Base-by-base conservation (phyloP, 495 filamentous ascomycete species). In the Aspergillus egyptiacus region DNA sequence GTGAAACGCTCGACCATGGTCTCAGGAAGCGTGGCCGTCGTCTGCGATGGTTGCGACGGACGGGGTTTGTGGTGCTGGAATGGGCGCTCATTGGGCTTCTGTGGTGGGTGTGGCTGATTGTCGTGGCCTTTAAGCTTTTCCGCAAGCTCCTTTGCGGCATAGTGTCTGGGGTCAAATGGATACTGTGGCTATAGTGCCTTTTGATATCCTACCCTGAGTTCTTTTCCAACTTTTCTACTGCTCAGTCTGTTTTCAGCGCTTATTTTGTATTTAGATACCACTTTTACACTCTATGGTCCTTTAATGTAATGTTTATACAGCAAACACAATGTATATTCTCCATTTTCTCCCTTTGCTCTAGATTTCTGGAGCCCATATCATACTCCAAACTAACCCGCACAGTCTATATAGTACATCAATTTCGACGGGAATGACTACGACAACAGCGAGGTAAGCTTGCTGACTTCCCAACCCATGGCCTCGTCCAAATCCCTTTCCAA, bases 71-170 rank as follows among this genome's bases (percentile, higher is more conserved):
- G 8, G 67, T 82, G 20, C 74, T 91, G 17, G 87, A 91, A 71
- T 91, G 87, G 87, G 75, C 78, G 23, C 72, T 91, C 18, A 81
- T 91, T 25, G 85, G 80, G 13, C 75, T 87, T 46, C 81, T 91
- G 75, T 91, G 87, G 87, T 86, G 83, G 63, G 83, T 88, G 8
- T 91, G 87, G 87, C 72, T 88, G 43, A 69, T 89, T 36, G 86
- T 91, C 14, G 82, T 87, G 74, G 73, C 82, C 10, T 71, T 82
- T 42, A 73, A 85, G 48, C 49, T 87, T 17, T 54, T 84, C 1
- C 68, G 82, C 23, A 81, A 82, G 14, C 54, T 81, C 10, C 72
- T 83, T 22, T 74, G 73, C 31, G 84, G 80, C 3, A 57, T 79
- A 6, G 62, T 82, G 3, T 68, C 76, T 22, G 75, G 73, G 33